Conservation (phyloP, 495 filamentous ascomycete genomes). For the Aspergillus hancockii region DNA sequence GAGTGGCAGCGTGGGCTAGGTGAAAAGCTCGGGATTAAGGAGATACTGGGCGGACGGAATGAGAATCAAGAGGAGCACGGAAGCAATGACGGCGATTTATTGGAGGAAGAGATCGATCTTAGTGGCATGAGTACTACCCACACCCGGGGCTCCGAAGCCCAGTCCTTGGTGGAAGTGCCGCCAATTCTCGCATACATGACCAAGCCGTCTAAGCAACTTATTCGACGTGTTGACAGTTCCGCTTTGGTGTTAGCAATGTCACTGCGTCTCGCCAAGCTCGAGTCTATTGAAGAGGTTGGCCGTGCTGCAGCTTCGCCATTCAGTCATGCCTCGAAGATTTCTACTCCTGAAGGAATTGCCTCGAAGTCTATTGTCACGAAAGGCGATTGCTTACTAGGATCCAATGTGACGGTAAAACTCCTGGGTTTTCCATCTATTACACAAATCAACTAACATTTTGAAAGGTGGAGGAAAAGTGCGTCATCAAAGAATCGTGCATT, state of each 20-base stretch:
- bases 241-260: constrained; percentile 77
- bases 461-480: constrained; percentile 69
- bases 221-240: constrained; percentile 85
- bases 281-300: constrained; percentile 66
- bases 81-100: constrained; percentile 44
- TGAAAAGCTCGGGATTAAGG: constrained; percentile 71
- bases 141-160: background rate
- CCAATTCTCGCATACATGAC: constrained; percentile 76
- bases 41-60: constrained; percentile 55
- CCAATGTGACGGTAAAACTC: constrained; percentile 64
- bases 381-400: constrained; percentile 73
- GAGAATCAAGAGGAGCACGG: constrained; percentile 35
- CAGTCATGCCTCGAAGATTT: constrained; percentile 75
- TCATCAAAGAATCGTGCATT: constrained; percentile 85
- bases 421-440: background rate
- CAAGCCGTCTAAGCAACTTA: constrained; percentile 54
- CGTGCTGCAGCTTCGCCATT: constrained; percentile 61
- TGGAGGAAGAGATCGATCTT: constrained; percentile 66
- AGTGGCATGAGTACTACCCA: constrained; percentile 58
- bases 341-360: constrained; percentile 75
- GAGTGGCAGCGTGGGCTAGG: constrained; percentile 82
- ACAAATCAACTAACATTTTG: background rate
- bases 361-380: constrained; percentile 73
- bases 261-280: constrained; percentile 78
- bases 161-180: constrained; percentile 42